phyloP scores from a whole-genome alignment of 306 rosid species.

The Albizia julibrissin region DNA sequence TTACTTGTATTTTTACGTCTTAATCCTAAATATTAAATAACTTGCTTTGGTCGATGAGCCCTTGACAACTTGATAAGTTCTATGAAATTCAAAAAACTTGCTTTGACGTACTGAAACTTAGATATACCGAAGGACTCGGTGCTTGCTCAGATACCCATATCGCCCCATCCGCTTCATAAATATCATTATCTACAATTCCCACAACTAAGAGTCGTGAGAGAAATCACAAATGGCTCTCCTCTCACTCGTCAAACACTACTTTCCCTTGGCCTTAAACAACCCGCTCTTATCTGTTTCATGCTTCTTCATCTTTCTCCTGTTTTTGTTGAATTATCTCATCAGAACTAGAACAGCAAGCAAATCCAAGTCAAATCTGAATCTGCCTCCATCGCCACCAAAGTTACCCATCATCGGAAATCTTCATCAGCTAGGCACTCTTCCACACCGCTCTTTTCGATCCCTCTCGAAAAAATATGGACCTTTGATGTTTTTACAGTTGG shows the following conservation, averaged over 20 bases:
- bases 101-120: too few species aligned
- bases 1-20: too few species aligned
- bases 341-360: not conserved
- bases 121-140: too few species aligned
- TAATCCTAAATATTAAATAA: too few species aligned
- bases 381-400: slow-evolving; percentile 1
- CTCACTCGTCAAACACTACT: not conserved
- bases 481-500: not conserved
- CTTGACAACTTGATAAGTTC: not conserved
- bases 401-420: not conserved
- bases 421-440: not conserved
- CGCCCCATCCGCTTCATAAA: not conserved
- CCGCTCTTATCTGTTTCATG: not conserved
- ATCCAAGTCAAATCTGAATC: not conserved
- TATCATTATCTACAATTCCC: not conserved
- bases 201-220: not conserved
- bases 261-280: not conserved
- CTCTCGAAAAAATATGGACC: not conserved
- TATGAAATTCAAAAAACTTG: not conserved
- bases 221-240: not conserved
- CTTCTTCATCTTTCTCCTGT: not conserved
- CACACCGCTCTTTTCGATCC: not conserved
- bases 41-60: too few species aligned
- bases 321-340: not conserved
- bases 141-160: not conserved